Evolutionary conservation across 352 stramenopile genomes (phyloP), one percentile per base, ranked within the genome.

Genomic region (Globisporangium paroecandrum): DNA sequence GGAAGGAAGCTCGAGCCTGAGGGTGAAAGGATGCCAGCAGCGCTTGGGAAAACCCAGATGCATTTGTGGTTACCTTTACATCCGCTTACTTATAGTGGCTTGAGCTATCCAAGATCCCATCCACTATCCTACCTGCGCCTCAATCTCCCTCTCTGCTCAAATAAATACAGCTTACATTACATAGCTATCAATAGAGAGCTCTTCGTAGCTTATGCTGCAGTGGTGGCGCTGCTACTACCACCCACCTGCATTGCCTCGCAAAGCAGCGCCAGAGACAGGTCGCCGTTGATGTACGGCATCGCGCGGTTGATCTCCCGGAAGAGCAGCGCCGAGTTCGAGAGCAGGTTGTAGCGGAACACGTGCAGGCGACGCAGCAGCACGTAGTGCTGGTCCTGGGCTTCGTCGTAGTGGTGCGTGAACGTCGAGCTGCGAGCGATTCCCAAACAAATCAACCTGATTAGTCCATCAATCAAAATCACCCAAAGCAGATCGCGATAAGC

Each of bases 261-360:
- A 25, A 87, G 65, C 70, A 87, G 76, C 27, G 71, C 73, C 73
- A 87, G 76, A 56, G 76, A 65, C 47, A 85, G 74, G 34, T 87
- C 78, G 18, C 77, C 78, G 46, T 85, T 87, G 34, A 82, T 71
- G 70, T 74, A 77, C 43, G 79, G 73, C 47, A 83, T 59, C 49
- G 75, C 61, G 27, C 71, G 68, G 32, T 80, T 69, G 29, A 87
- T 60, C 58, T 87, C 79, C 1, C 69, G 63, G 27, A 78, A 66
- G 25, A 87, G 57, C 60, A 78, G 53, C 0, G 77, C 62, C 18
- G 77, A 85, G 58, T 76, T 78, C 5, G 79, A 70, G 29, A 69
- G 73, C 58, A 87, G 58, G 36, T 83, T 87, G 68, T 85, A 87
- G 22, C 79, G 79, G 61, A 78, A 64, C 64, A 76, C 77, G 8